phyloP scores from a whole-genome alignment of 2,329 filamentous ascomycete species.

The Aspergillus aculeatinus region DNA sequence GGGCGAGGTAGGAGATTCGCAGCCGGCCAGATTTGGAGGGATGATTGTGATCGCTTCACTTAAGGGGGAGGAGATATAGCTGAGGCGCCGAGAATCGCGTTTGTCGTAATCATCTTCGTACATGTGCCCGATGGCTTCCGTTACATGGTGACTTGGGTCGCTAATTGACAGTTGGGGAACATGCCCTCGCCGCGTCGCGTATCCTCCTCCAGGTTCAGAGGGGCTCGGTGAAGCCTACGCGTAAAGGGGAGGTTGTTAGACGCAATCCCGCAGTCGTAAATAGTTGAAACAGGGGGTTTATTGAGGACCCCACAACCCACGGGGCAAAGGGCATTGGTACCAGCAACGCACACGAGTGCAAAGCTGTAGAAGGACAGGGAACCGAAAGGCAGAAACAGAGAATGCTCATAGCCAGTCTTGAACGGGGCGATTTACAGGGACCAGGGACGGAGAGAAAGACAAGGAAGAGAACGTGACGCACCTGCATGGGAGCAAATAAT shows the following conservation, averaged over 20 bases:
- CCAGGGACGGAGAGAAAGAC: conserved; percentile 8
- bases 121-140: conserved; percentile 86
- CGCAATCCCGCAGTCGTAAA: neutral
- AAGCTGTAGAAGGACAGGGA: neutral
- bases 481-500: conserved; percentile 41
- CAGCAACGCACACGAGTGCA: neutral
- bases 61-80: conserved; percentile 62
- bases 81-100: conserved; percentile 66
- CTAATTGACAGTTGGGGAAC: conserved; percentile 68
- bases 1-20: conserved; percentile 29
- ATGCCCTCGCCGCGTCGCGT: conserved; percentile 58
- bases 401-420: neutral
- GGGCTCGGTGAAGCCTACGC: conserved; percentile 43
- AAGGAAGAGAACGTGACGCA: conserved; percentile 31
- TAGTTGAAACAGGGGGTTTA: neutral
- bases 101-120: conserved; percentile 73
- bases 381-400: neutral
- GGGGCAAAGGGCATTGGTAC: neutral
- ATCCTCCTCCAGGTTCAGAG: conserved; percentile 45
- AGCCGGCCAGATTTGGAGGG: conserved; percentile 29
- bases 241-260: conserved; percentile 12
- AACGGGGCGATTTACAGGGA: conserved; percentile 2
- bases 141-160: conserved; percentile 90
- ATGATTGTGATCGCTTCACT: conserved; percentile 46
- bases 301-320: neutral